A percentile compares a stretch with the other conserved stretches of the same genome.
These are phyloP conservation scores for Tetraselmis striata DNA, from an alignment of 139 green algal species.

Conservation along the genomic window DNA sequence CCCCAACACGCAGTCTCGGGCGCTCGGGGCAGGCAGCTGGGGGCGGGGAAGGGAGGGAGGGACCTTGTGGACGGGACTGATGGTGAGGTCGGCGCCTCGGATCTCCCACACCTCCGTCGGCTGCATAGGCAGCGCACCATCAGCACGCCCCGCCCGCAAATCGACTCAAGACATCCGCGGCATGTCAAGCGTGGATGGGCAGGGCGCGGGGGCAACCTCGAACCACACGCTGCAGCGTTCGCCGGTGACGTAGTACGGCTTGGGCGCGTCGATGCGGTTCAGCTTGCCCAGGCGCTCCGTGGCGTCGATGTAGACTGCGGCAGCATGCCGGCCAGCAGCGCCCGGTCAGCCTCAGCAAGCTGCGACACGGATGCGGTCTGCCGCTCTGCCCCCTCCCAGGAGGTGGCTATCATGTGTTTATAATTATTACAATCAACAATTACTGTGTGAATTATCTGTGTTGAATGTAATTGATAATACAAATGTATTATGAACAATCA, in stretches of 20 bases:
- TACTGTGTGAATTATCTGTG: too few relatives aligned
- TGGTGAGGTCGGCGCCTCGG: conserved; percentile 61
- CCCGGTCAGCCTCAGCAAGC: too few relatives aligned
- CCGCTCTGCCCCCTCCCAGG: too few relatives aligned
- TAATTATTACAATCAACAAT: too few relatives aligned
- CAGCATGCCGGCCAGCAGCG: too few relatives aligned
- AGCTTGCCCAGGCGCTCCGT: conserved; percentile 35
- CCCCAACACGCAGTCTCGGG: conserved; percentile 13
- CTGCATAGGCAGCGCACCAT: not conserved
- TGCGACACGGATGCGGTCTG: too few relatives aligned
- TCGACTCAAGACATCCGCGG: not conserved
- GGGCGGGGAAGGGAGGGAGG: conserved; percentile 1
- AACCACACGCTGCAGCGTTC: conserved; percentile 71
- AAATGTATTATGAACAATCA: too few relatives aligned
- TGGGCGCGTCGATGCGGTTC: conserved; percentile 22
- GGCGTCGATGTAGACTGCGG: conserved; percentile 68
- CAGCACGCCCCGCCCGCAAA: not conserved
- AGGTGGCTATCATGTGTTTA: too few relatives aligned
- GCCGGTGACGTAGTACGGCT: conserved; percentile 66
- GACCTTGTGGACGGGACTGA: conserved; percentile 61
- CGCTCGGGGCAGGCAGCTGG: too few relatives aligned
- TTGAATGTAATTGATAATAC: too few relatives aligned
- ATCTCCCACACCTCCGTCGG: conserved; percentile 56
- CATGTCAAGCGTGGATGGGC: not conserved
- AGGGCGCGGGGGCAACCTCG: conserved; percentile 7